A percentile compares a stretch with the other conserved stretches of the same genome.
Evolutionary conservation across 2,329 filamentous ascomycete genomes (phyloP).

Genomic region (Teratosphaeria epicoccoides): DNA sequence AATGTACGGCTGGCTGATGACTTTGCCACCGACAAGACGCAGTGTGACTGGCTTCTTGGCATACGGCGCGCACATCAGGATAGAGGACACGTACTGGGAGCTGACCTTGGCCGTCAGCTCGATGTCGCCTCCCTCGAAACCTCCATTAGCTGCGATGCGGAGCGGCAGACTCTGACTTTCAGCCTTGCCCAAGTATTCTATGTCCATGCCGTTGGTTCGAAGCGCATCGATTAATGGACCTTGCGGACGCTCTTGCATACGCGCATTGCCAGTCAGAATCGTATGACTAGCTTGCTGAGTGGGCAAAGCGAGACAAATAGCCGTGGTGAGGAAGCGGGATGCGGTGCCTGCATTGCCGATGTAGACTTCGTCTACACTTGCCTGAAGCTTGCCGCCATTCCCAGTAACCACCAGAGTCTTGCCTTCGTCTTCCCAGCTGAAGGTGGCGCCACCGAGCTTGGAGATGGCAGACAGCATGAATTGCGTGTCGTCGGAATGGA

Average conservation of each 20-base stretch:
- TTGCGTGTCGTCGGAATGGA: constrained; percentile 94
- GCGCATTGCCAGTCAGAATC: constrained; percentile 80
- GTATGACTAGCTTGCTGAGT: constrained; percentile 53
- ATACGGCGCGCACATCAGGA: constrained; percentile 94
- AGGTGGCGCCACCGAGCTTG: constrained; percentile 73
- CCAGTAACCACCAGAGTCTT: constrained; percentile 80
- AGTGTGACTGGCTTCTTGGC: constrained; percentile 89
- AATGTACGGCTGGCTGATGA: constrained; percentile 93
- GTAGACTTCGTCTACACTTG: constrained; percentile 69
- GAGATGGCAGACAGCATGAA: constrained; percentile 92
- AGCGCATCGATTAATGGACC: constrained; percentile 87
- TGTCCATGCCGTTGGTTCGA: constrained; percentile 70
- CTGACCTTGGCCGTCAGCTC: constrained; percentile 90
- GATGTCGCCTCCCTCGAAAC: constrained; percentile 76
- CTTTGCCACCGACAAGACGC: constrained; percentile 86
- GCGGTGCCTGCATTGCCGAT: constrained; percentile 95
- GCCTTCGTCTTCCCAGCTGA: constrained; percentile 91
- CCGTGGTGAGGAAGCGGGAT: constrained; percentile 86
- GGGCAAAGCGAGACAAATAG: constrained; percentile 70
- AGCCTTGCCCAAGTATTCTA: constrained; percentile 75
- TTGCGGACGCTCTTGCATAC: constrained; percentile 94
- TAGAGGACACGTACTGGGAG: constrained; percentile 96
- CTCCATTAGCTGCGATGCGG: constrained; percentile 68
- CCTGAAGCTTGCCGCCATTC: constrained; percentile 74
- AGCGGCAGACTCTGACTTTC: constrained; percentile 78